Evolutionary conservation across 2,329 filamentous ascomycete species (phyloP), one percentile per base, ranked within the genome.

Genomic region (Alternaria hordeiaustralica): DNA sequence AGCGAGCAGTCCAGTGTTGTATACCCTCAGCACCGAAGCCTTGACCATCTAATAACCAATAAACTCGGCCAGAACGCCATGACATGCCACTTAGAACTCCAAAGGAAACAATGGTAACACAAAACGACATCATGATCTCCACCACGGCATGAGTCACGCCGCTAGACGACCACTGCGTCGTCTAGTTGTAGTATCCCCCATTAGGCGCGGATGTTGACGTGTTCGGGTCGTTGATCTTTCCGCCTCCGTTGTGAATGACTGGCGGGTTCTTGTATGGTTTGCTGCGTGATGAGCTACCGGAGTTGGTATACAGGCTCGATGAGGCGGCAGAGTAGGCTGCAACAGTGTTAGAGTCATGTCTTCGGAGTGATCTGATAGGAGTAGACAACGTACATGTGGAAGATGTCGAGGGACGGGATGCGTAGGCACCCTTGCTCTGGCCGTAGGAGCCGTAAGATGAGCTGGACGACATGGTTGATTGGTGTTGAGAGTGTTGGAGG

Each of bases 161-260:
- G 4, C 10, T 15, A 12, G n/a, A 50, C 5, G 8, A 4, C 28
- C 10, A 23, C 5, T 11, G 4, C 9, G 18, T 51, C n/a, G 21
- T 26, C 55, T 66, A 78, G 5, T 73, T 68, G 58, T 78, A 75
- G 62, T 78, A 78, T 0, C 75, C 72, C 3, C 71, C 69, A 55
- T 77, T 74, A 1, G 68, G 69, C 18, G 73, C 74, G 30, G 68
- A 72, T 4, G 71, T 72, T 61, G 70, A 75, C 6, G 72, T 74
- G 43, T 75, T 75, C 3, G 75, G 70, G 64, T 76, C 75, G 28
- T 73, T 69, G 4, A 66, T 65, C 58, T 69, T 59, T 26, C 76
- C 76, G 12, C 76, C 76, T 2, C 72, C 73, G 41, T 75, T 77
- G 69, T 75, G 70, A 30, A 78, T 64, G 21, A 75, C 65, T 5